phyloP scores from a whole-genome alignment of 441 rosid species.

The Euphorbia neoarborescens region DNA sequence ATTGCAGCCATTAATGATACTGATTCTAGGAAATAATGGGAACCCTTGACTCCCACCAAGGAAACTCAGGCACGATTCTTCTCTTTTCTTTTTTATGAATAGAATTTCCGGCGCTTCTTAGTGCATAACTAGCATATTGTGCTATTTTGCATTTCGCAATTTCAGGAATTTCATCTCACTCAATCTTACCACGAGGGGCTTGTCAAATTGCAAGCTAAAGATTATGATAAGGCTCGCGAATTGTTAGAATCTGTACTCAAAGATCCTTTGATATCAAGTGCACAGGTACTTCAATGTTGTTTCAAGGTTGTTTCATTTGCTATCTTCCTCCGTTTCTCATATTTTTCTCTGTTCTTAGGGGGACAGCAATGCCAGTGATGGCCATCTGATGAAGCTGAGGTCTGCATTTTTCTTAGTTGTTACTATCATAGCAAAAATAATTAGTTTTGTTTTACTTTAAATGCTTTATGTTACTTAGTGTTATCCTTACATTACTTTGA shows the following conservation, averaged over 20 bases:
- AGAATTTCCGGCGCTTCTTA: not conserved
- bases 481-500: too few species aligned
- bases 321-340: not conserved
- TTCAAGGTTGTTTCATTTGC: not conserved
- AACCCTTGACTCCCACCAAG: conserved; percentile 94
- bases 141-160: not conserved
- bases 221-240: conserved; percentile 66
- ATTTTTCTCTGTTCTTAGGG: conserved; percentile 38
- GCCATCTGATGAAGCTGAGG: conserved; percentile 92
- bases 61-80: conserved; percentile 68
- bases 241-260: conserved; percentile 71
- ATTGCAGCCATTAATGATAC: conserved; percentile 92
- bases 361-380: conserved; percentile 53
- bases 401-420: conserved; percentile 12
- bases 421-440: too few species aligned
- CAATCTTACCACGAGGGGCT: conserved; percentile 92
- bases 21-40: conserved; percentile 76
- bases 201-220: conserved; percentile 78
- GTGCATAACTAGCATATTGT: not conserved
- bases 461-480: too few species aligned
- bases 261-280: conserved; percentile 70
- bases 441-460: too few species aligned
- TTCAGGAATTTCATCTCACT: conserved; percentile 86
- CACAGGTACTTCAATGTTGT: conserved; percentile 39
- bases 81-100: not conserved